Percentiles rank a stretch among this genome's conserved stretches.
Evolutionary conservation across 495 filamentous ascomycete species (phyloP).

Genomic region (Annulohypoxylon nitens): DNA sequence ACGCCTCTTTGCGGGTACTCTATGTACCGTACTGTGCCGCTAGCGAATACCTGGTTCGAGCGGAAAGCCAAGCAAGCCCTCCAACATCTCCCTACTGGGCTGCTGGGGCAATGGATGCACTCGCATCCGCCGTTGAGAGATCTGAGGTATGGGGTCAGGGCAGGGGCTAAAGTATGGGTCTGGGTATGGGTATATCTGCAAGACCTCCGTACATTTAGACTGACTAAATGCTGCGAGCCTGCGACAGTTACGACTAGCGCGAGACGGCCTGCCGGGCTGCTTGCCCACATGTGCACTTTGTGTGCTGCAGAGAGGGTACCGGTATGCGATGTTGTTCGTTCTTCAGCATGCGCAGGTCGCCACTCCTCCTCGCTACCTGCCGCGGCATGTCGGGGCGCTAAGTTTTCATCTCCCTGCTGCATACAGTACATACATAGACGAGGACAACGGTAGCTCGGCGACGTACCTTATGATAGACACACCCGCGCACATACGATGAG

Average conservation of each 20-base stretch:
- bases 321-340: constrained; percentile 4
- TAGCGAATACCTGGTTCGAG: constrained; percentile 33
- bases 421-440: constrained; percentile 12
- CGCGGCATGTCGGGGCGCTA: constrained; percentile 37
- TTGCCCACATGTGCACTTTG: neutral
- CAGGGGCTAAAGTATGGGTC: constrained; percentile 20
- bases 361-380: constrained; percentile 9
- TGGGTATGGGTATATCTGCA: constrained; percentile 44
- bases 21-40: constrained; percentile 36
- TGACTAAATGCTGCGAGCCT: constrained; percentile 10
- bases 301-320: constrained; percentile 22
- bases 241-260: constrained; percentile 32
- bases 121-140: constrained; percentile 39
- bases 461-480: constrained; percentile 16
- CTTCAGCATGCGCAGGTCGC: constrained; percentile 30
- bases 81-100: constrained; percentile 23
- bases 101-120: constrained; percentile 12
- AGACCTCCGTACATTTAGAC: constrained; percentile 24
- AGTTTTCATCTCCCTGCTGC: constrained; percentile 25
- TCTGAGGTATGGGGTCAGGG: constrained; percentile 36
- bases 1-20: constrained; percentile 42
- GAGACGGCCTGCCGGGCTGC: constrained; percentile 39
- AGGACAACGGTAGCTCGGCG: constrained; percentile 22
- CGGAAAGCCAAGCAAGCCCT: constrained; percentile 39
- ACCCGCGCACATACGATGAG: constrained; percentile 28